Evolutionary conservation across 1,284 basidiomycete genomes (phyloP).

Genomic region (Fomitopsis palustris): DNA sequence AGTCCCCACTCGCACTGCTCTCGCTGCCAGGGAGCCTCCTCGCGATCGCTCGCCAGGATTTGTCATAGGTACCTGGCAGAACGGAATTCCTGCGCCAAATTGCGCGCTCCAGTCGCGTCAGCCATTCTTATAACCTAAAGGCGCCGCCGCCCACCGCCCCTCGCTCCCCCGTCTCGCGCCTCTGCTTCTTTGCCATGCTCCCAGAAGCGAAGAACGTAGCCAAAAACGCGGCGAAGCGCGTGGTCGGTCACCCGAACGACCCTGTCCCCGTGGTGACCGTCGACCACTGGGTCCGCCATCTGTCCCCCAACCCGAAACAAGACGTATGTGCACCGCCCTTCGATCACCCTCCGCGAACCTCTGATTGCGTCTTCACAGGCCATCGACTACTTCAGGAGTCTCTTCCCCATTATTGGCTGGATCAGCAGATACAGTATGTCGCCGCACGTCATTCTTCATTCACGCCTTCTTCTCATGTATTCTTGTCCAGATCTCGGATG

Average conservation of each 20-base stretch:
- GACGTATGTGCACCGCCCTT: slow-evolving; percentile 35
- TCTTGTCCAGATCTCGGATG: slow-evolving; percentile 57
- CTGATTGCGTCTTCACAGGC: slow-evolving; percentile 35
- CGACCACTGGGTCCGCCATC: slow-evolving; percentile 46
- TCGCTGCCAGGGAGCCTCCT: not conserved
- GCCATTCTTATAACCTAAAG: not conserved
- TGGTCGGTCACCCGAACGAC: slow-evolving; percentile 60
- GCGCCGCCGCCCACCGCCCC: not conserved
- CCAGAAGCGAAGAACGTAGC: slow-evolving; percentile 40
- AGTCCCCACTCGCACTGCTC: not conserved
- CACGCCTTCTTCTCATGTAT: slow-evolving; percentile 9
- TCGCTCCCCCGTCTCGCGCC: slow-evolving; percentile 1
- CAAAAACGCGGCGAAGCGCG: slow-evolving; percentile 52
- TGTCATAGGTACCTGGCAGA: slow-evolving; percentile 1
- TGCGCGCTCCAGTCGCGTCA: slow-evolving; percentile 1
- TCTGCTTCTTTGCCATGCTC: slow-evolving; percentile 31
- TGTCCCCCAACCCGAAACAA: slow-evolving; percentile 40
- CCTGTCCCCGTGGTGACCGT: slow-evolving; percentile 53
- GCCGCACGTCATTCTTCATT: slow-evolving; percentile 14
- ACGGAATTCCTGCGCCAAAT: not conserved
- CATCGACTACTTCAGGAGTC: slow-evolving; percentile 55
- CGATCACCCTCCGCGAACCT: slow-evolving; percentile 10
- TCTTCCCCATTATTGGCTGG: slow-evolving; percentile 87
- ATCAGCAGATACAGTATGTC: slow-evolving; percentile 77
- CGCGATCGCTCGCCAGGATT: not conserved